Evolutionary conservation across 2,329 filamentous ascomycete genomes (phyloP).

Genomic region (Tolypocladium paradoxum): DNA sequence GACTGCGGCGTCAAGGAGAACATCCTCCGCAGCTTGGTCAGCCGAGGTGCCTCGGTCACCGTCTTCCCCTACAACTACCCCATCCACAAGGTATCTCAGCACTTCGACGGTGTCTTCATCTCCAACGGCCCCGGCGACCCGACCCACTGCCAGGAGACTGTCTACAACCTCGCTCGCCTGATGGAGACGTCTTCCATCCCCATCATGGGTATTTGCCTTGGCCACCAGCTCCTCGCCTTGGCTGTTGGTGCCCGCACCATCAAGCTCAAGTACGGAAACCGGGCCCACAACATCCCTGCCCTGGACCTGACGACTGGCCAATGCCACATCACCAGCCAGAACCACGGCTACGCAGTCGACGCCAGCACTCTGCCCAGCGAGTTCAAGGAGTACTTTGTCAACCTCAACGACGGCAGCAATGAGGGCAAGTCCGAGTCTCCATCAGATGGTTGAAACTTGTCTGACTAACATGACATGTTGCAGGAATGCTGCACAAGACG

Average conservation of each 20-base stretch:
- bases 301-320: slow-evolving; percentile 89
- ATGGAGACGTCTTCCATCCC: slow-evolving; percentile 88
- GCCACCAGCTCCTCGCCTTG: slow-evolving; percentile 89
- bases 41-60: slow-evolving; percentile 82
- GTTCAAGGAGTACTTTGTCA: slow-evolving; percentile 97
- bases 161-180: slow-evolving; percentile 81
- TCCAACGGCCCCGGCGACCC: slow-evolving; percentile 98
- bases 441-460: not conserved
- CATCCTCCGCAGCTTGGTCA: slow-evolving; percentile 89
- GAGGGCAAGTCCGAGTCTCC: slow-evolving; percentile 47
- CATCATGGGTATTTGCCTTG: slow-evolving; percentile 95
- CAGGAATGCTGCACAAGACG: slow-evolving; percentile 82
- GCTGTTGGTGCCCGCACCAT: slow-evolving; percentile 81
- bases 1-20: slow-evolving; percentile 99
- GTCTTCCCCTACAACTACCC: slow-evolving; percentile 95
- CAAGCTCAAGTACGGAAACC: slow-evolving; percentile 99
- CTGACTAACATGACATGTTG: slow-evolving; percentile 6
- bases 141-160: slow-evolving; percentile 89
- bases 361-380: slow-evolving; percentile 68
- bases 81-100: slow-evolving; percentile 94
- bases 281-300: slow-evolving; percentile 95
- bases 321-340: slow-evolving; percentile 98
- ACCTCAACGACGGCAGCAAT: slow-evolving; percentile 95
- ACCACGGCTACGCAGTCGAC: slow-evolving; percentile 95
- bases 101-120: slow-evolving; percentile 98